Evolutionary conservation across 306 rosid genomes (phyloP), one percentile per base, ranked within the genome.

Genomic region (Begonia loranthoides): DNA sequence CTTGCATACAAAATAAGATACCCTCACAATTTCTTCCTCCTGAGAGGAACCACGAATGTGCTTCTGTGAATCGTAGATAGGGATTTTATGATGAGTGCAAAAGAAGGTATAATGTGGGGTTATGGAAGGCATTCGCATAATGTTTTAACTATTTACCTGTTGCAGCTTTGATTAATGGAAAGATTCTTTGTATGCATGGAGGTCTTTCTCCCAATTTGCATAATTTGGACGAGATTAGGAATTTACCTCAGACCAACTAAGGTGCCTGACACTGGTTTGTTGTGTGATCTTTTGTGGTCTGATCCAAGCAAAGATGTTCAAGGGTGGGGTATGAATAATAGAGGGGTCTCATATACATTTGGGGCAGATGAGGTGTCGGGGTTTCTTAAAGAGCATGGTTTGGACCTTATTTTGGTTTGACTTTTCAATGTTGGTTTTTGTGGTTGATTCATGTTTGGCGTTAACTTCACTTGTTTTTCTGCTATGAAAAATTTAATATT

Each of bases 81-180:
- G 97, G 97, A 45, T 89, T 89, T 71, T 85, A 85, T 49, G 97
- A 89, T n/a, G 97, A 89, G 71, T 89, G 97, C 62, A 89, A 89
- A 72, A 82, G 95, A 68, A 79, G 97, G 69, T 89, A 84, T 62
- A 89, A 79, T 57, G 73, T 85, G 53, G 77, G 87, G 62, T 44
- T 82, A 58, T 89, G 97, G 97, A 89, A 89, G 74, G 56, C 73
- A 21, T 89, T 89, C 65, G 79, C 97, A 0, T 89, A 89, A 4
- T 79, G 95, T 65, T 89, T 89, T 67, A 89, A 89, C 63, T 89
- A 95, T 74, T 68, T 89, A 15, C 95, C 95, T 2, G 95, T 89
- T 50, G 95, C 95, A 16, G 97, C 97, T 52, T 79, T 89, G 34
- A 73, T 89, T 15, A 95, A 89, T 62, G 95, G 84, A 66, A 89